Base-by-base conservation (phyloP, 2,329 filamentous ascomycete species). In the Hypoxylon sp. region DNA sequence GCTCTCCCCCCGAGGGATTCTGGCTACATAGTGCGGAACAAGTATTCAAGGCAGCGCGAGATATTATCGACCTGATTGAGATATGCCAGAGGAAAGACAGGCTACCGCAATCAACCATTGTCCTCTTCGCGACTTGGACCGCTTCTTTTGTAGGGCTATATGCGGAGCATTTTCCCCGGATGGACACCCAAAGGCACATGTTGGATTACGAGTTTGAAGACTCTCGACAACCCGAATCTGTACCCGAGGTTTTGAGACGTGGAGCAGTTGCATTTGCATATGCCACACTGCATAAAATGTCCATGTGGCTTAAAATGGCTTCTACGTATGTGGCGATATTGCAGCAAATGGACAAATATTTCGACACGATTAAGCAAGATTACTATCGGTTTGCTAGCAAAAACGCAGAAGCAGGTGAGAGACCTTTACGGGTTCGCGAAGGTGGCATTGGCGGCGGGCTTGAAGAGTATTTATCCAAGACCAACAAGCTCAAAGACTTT, bases 71-170 rank as follows among this genome's bases (percentile, higher is more conserved):
- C 44, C 72, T 91, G 19, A 79, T 88, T 11, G 76, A 80, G 9
- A 81, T 84, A 3, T 86, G 83, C 62, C 77, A 83, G 48, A 73
- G 81, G 44, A 79, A 77, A 67, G 78, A 81, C 45, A 81, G 81
- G 46, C 71, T 89, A 2, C 82, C 86, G 1, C 82, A 89, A 67
- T 90, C 87, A 1, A 84, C 86, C 0, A 78, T 89, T 23, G 79
- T 86, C 3, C 78, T 83, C 3, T 90, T 88, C 63, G 81, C 86
- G 2, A 76, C 87, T 27, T 90, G 86, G 75, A 82, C 80, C 7
- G 84, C 86, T 1, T 80, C 82, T 0, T 87, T 88, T 61, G 77
- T 83, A 11, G 83, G 84, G 23, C 75, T 88, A 2, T 90, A 90
- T 65, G 82, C 82, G 7, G 75, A 78, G 32, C 81, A 85, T 62